Conservation (phyloP, 1,139 yeast species). For the Hansenula lynferdii region DNA sequence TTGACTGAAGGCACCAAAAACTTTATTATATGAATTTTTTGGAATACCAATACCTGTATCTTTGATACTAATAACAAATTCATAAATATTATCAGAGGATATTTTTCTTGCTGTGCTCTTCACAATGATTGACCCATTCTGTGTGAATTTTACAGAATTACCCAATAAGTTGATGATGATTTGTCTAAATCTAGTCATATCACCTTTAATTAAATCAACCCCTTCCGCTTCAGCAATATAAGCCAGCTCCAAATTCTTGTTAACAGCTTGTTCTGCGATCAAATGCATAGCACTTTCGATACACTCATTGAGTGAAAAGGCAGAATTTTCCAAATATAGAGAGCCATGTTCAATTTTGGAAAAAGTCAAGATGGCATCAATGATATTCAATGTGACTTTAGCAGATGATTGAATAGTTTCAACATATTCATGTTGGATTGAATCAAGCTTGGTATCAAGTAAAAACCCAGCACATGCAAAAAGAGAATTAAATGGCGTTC, state of each 20-base stretch:
- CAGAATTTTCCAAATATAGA: constrained; percentile 39
- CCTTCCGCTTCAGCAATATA: constrained; percentile 41
- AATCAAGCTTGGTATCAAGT: constrained; percentile 43
- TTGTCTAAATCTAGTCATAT: constrained; percentile 48
- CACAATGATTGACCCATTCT: constrained; percentile 41
- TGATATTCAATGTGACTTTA: constrained; percentile 47
- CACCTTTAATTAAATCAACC: constrained; percentile 43
- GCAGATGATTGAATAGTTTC: constrained; percentile 51
- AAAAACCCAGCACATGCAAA: constrained; percentile 51
- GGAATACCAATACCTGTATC: constrained; percentile 67
- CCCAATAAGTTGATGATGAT: constrained; percentile 51
- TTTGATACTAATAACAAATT: constrained; percentile 38
- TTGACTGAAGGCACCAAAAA: constrained; percentile 57
- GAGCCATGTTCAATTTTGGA: constrained; percentile 56
- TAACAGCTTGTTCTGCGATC: constrained; percentile 47
- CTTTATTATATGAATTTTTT: constrained; percentile 39
- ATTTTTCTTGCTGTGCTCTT: constrained; percentile 32
- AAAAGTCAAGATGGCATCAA: constrained; percentile 53
- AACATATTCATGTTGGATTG: constrained; percentile 47
- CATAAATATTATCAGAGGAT: constrained; percentile 34
- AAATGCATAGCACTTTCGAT: constrained; percentile 49
- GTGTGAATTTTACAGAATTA: constrained; percentile 54
- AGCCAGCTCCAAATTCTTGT: constrained; percentile 43
- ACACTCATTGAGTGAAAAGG: constrained; percentile 47
- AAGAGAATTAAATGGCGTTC: constrained; percentile 55